These are phyloP conservation scores for Leccinum aurantiacum DNA, from an alignment of 768 basidiomycete species.

Conservation along the genomic window DNA sequence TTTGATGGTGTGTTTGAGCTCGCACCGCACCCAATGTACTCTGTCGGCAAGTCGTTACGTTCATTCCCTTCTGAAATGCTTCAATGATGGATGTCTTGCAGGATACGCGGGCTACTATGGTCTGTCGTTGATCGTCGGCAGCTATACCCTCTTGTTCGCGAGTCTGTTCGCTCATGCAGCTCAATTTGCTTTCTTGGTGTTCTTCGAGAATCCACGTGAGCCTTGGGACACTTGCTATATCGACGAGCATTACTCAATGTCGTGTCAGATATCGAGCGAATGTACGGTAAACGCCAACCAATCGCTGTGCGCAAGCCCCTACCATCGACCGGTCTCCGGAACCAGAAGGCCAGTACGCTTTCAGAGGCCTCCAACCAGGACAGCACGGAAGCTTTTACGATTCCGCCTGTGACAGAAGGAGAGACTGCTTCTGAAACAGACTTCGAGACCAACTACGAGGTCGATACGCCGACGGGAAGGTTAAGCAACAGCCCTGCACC, in stretches of 20 bases:
- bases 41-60: conserved; percentile 52
- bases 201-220: conserved; percentile 97
- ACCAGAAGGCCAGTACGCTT: conserved; percentile 10
- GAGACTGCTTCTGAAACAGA: conserved; percentile 75
- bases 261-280: conserved; percentile 79
- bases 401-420: conserved; percentile 60
- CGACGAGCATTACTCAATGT: conserved; percentile 1
- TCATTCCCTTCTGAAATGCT: neutral
- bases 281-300: conserved; percentile 90
- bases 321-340: conserved; percentile 25
- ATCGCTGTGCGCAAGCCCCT: conserved; percentile 83
- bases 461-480: conserved; percentile 32
- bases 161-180: conserved; percentile 93
- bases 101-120: conserved; percentile 99
- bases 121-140: conserved; percentile 85
- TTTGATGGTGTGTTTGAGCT: conserved; percentile 99
- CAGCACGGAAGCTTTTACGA: conserved; percentile 40
- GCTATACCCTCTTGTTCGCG: conserved; percentile 88
- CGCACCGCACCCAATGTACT: conserved; percentile 95
- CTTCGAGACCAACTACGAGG: conserved; percentile 60
- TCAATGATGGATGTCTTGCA: conserved; percentile 60
- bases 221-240: conserved; percentile 11
- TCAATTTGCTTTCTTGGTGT: conserved; percentile 93
- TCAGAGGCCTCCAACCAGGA: conserved; percentile 19
- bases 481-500: conserved; percentile 1